These are phyloP conservation scores for Clohesyomyces aquaticus DNA, from an alignment of 495 filamentous ascomycete genomes.

Conservation along the genomic window DNA sequence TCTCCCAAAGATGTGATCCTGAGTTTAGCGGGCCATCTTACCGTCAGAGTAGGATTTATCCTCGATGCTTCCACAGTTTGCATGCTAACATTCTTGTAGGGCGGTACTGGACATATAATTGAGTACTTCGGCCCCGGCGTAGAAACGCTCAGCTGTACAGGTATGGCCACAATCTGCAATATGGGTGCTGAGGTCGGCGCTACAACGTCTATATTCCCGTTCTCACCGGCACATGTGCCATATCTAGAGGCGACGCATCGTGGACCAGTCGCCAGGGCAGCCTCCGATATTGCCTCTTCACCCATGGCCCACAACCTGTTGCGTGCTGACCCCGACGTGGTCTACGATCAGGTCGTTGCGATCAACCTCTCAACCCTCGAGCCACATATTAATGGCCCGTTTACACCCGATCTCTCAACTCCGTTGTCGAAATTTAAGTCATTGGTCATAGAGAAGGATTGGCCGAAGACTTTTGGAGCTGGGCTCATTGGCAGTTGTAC, in stretches of 20 bases:
- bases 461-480: conserved; percentile 88
- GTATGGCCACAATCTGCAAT: conserved; percentile 90
- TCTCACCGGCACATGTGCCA: conserved; percentile 67
- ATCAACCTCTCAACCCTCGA: conserved; percentile 90
- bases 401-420: conserved; percentile 92
- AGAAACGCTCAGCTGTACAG: conserved; percentile 84
- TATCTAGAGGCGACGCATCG: conserved; percentile 87
- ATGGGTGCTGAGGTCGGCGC: conserved; percentile 94
- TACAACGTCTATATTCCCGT: conserved; percentile 93
- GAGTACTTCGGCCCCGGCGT: conserved; percentile 93
- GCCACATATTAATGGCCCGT: conserved; percentile 96
- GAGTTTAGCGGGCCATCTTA: conserved; percentile 83
- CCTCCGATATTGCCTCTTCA: conserved; percentile 50
- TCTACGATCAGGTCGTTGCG: conserved; percentile 90
- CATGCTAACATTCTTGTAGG: conserved; percentile 47
- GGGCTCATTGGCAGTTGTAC: conserved; percentile 97
- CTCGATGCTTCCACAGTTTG: neutral
- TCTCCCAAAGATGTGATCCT: conserved; percentile 95
- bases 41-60: conserved; percentile 63
- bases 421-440: conserved; percentile 86
- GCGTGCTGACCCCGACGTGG: conserved; percentile 73
- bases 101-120: conserved; percentile 91
- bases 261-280: conserved; percentile 67
- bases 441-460: conserved; percentile 78
- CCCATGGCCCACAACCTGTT: conserved; percentile 62